A percentile compares a stretch with the other conserved stretches of the same genome.
Evolutionary conservation across 2,329 filamentous ascomycete species (phyloP).

Genomic region (Aspergillus aculeatinus): DNA sequence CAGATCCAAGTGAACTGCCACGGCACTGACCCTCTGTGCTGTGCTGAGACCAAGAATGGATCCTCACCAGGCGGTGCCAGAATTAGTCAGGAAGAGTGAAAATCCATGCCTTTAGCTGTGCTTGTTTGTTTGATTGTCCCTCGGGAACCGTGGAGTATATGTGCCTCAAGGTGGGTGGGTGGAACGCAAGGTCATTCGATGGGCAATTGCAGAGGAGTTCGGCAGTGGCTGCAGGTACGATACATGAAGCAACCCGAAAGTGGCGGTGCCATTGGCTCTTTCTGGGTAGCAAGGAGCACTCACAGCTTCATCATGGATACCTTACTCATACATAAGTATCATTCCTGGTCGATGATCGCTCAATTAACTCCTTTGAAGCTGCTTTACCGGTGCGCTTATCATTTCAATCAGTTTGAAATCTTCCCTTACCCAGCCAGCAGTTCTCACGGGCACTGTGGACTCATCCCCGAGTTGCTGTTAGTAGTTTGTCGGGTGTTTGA

Average conservation of each 20-base stretch:
- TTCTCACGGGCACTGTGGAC: too few relatives aligned
- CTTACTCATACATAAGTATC: background rate
- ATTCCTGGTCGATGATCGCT: background rate
- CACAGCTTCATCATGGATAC: too few relatives aligned
- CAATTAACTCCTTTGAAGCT: background rate
- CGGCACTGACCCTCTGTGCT: background rate
- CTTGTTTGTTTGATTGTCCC: background rate
- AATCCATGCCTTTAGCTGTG: background rate
- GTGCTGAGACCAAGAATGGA: background rate
- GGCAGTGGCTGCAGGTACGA: background rate
- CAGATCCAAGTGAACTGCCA: background rate
- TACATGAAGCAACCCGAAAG: background rate
- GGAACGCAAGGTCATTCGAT: background rate
- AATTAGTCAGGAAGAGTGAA: background rate
- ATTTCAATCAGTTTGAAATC: background rate
- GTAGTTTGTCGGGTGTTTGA: background rate
- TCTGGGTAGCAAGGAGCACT: background rate
- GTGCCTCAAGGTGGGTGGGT: background rate
- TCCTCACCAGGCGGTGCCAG: background rate
- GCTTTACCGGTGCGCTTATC: background rate
- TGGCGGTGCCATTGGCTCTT: background rate
- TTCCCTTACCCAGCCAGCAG: too few relatives aligned
- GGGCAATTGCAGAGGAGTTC: background rate
- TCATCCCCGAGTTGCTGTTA: background rate
- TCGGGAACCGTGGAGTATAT: background rate